Evolutionary conservation across 1,284 basidiomycete genomes (phyloP).

Genomic region (Ustilago nuda): DNA sequence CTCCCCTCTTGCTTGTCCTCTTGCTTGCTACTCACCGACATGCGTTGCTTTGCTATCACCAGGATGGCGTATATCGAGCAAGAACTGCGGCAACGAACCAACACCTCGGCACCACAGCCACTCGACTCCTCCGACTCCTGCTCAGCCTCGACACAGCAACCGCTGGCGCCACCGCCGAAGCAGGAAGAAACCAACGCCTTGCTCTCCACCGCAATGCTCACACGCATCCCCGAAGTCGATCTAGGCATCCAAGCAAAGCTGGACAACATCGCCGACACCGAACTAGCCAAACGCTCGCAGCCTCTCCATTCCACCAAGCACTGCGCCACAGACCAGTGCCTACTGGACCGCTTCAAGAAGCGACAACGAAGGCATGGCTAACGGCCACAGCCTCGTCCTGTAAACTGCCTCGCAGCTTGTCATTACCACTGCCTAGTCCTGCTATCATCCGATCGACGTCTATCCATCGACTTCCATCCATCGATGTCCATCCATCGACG

Average conservation of each 20-base stretch:
- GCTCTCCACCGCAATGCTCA: too few relatives aligned
- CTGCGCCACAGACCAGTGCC: slow-evolving; percentile 89
- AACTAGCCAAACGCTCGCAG: too few relatives aligned
- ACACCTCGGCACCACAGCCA: background rate
- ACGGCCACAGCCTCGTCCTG: too few relatives aligned
- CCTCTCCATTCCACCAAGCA: slow-evolving; percentile 72
- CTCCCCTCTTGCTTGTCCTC: background rate
- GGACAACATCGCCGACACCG: too few relatives aligned
- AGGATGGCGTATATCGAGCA: slow-evolving; percentile 99
- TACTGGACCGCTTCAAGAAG: slow-evolving; percentile 73
- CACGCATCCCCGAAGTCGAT: slow-evolving; percentile 76
- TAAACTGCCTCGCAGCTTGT: too few relatives aligned
- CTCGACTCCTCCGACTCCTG: background rate
- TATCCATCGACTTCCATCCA: too few relatives aligned
- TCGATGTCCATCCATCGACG: too few relatives aligned
- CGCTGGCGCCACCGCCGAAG: slow-evolving; percentile 50
- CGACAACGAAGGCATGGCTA: slow-evolving; percentile 35
- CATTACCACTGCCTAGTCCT: too few relatives aligned
- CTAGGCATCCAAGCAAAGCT: slow-evolving; percentile 68
- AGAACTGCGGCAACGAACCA: slow-evolving; percentile 81
- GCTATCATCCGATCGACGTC: too few relatives aligned
- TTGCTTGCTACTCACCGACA: background rate
- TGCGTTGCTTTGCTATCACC: background rate
- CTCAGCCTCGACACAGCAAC: slow-evolving; percentile 70
- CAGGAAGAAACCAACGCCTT: too few relatives aligned